Evolutionary conservation across 768 basidiomycete species (phyloP), one percentile per base, ranked within the genome.

Genomic region (Pulveroboletus sp.): DNA sequence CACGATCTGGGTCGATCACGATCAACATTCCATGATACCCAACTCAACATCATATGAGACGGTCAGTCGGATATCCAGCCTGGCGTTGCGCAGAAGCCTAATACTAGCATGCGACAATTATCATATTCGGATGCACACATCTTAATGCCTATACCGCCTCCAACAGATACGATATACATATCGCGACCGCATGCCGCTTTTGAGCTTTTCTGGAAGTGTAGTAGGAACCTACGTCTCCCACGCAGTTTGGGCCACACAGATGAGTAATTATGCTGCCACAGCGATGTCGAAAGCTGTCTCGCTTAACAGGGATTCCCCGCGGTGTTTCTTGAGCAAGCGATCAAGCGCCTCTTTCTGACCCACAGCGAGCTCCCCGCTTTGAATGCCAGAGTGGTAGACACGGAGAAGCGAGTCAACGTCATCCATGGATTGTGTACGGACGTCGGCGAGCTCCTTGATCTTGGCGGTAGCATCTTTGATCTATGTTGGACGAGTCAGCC

Each of bases 371-470:
- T 90, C 84, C 50, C 96, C 96, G 33, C 86, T 85, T 64, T 87
- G 84, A 68, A 97, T 93, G 31, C 88, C 93, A 46, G 88, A 87
- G 76, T 97, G 93, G 72, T 96, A 97, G 36, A 98, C 80, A 66
- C 96, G 90, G 39, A 99, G 80, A 33, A 99, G 83, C 30, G 92
- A 89, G 71, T 99, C 96, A 53, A 99, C 96, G 65, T 98, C 95
- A 64, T 98, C 94, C 93, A 99, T 98, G 11, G 89, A 92, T 69
- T 99, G 96, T 9, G 95, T 97, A 55, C 92, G 86, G 47, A 98
- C 91, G 63, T 99, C 96, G 9, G 96, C 96, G 47, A 99, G 85
- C 71, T 96, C 93, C 82, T 99, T 99, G 79, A 98, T 97, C 81
- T 96, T 97, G 71, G 87, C 85, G 4, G 96, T 98, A 27, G 92